Base-by-base conservation (phyloP, 495 filamentous ascomycete species). In the Penicillium daleae region DNA sequence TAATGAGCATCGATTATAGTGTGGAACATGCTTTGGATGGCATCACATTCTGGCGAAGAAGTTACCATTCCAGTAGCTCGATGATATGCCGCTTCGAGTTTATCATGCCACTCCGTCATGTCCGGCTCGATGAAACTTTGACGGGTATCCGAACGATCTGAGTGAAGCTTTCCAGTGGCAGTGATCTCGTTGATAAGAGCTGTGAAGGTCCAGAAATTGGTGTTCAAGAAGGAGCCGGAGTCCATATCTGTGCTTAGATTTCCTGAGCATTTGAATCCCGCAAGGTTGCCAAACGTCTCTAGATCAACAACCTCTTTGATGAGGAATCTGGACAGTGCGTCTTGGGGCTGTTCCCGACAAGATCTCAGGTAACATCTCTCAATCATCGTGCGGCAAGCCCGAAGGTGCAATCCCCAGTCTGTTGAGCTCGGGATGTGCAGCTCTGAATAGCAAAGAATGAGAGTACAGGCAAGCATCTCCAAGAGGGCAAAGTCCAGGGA, bases 291-390 rank as follows among this genome's bases (percentile, higher is more conserved):
- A 32, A 65, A 63, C 17, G 57, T 59, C 44, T 66, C 66, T 12
- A 68, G 27, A 51, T 68, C 66, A 29, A 32, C 51, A 12, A 68
- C 66, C 44, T 68, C 66, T 53, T 66, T 68, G 21, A 68, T 55
- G 7, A 68, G 17, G 19, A 65, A 68, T 33, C 48, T 57, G 2
- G 51, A 29, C 6, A 56, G 19, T 1, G 26, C 13, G 32, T 68
- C 61, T 37, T 60, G 56, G 4, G 60, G 42, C 12, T 57, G 26
- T 19, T 17, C 26, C 5, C 33, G 27, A 6, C 42, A 26, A 22
- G 29, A 58, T 21, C 26, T 35, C 2, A 65, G 48, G 33, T 56
- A 27, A n/a, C 58, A 42, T 51, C 62, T 56, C 26, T 68, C 66
- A 35, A 68, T 60, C 15, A 68, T 60, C 3, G 59, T 44, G 22